These are phyloP conservation scores for Lathyrus oleraceus DNA, from an alignment of 306 rosid genomes.

Conservation along the genomic window DNA sequence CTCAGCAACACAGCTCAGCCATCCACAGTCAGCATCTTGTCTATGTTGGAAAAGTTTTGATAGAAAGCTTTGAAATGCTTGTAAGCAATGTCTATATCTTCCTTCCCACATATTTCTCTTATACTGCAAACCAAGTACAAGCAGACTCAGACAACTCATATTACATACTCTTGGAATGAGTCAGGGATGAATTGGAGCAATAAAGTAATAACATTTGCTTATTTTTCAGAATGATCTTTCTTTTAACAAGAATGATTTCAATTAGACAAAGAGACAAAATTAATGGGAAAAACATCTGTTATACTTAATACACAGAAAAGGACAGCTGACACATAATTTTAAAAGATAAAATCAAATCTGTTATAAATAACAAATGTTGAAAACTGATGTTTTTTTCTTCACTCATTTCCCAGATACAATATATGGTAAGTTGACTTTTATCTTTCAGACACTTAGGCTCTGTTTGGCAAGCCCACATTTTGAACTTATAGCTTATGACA, in stretches of 20 bases:
- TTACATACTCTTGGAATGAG: neutral
- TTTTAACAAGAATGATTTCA: neutral
- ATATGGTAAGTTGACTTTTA: conserved; percentile 7
- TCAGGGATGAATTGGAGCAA: conserved; percentile 21
- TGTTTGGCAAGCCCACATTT: too few relatives aligned
- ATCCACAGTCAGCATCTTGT: conserved; percentile 72
- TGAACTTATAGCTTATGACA: too few relatives aligned
- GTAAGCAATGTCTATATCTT: conserved; percentile 86
- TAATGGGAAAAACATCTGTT: neutral
- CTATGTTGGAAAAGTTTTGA: conserved; percentile 72
- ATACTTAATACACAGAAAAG: neutral
- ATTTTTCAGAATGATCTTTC: conserved; percentile 1
- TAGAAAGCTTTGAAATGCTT: conserved; percentile 91
- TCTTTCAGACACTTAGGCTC: neutral
- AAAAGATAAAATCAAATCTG: neutral
- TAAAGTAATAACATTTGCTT: conserved; percentile 25
- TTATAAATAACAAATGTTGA: neutral
- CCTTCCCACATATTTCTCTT: conserved; percentile 92
- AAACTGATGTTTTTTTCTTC: neutral
- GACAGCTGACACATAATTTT: neutral
- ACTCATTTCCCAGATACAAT: neutral
- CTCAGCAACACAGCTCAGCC: conserved; percentile 32
- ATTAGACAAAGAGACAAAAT: neutral
- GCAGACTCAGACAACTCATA: conserved; percentile 18
- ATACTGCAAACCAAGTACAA: conserved; percentile 59